Base-by-base conservation (phyloP, 1,284 basidiomycete genomes). In the Pholiota adiposa region DNA sequence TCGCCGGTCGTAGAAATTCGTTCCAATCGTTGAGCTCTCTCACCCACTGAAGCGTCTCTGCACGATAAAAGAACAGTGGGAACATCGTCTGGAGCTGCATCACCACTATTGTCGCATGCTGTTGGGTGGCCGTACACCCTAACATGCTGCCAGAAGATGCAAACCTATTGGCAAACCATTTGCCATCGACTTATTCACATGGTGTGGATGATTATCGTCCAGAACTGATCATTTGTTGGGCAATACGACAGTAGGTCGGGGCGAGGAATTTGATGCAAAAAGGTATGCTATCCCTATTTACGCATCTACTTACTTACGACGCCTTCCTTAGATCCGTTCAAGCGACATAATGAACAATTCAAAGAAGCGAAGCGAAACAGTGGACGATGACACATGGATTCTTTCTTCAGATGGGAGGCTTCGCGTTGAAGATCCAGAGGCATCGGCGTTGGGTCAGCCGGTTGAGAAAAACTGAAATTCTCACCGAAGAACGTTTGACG, bases 101-200 rank as follows among this genome's bases (percentile, higher is more conserved):
- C 4, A 54, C 62, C 0, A 75, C 73, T 2, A 66, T 77, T 2
- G 69, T 74, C 31, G 60, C 69, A 0, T 77, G 72, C 54, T 73
- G 71, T 0, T 78, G 75, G 75, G 63, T 74, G 3, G 64, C 75
- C 0, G 60, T 77, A 2, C 75, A 77, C 58, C 77, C 74, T 1
- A 76, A 78, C 48, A 58, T 75, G 25, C 75, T 74, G n/a, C n/a
- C n/a, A n/a, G n/a, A n/a, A n/a, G n/a, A n/a, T n/a, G n/a, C 14
- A 55, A 51, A 5, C 61, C 9, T 1, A 31, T 51, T 34, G 50
- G 23, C 21, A 43, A 31, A 5, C 58, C n/a, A 19, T 48, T 7
- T 25, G 56, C 3, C 59, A 58, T 11, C 62, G 65, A 6, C 25
- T 70, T 6, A 57, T 55, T 25, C 57, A 73, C 4, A 71, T 71